Conservation (phyloP, 2,329 filamentous ascomycete species). For the Curvularia eragrostidis region DNA sequence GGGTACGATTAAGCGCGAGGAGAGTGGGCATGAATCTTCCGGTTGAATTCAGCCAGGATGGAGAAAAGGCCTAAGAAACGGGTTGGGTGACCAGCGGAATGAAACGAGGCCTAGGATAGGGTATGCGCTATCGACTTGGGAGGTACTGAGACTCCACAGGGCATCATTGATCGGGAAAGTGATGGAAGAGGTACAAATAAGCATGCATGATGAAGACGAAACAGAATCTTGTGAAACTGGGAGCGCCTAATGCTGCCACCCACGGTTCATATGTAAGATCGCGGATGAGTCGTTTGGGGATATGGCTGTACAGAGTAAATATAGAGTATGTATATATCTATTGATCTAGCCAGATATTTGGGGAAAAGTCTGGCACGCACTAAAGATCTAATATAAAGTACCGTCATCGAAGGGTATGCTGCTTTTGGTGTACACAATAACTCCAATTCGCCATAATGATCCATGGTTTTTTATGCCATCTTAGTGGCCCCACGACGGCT, state of each 20-base stretch:
- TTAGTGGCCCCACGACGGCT: neutral
- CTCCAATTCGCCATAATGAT: conserved; percentile 14
- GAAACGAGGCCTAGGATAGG: neutral
- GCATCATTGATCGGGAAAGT: neutral
- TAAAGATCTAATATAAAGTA: conserved; percentile 5
- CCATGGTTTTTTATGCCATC: neutral
- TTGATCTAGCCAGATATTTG: neutral
- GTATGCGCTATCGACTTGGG: neutral
- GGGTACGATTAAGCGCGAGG: conserved; percentile 80
- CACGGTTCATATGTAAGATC: neutral
- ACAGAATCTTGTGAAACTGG: neutral
- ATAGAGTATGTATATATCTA: conserved; percentile 10
- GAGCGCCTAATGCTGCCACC: neutral
- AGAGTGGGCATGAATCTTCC: conserved; percentile 92
- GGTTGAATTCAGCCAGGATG: conserved; percentile 57
- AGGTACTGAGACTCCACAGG: neutral
- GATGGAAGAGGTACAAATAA: neutral
- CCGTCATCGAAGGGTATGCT: conserved; percentile 27
- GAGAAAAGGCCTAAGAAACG: conserved; percentile 12
- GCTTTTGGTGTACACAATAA: conserved; percentile 27
- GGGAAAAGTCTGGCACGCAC: neutral
- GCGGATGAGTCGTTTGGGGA: neutral
- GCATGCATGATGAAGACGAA: neutral
- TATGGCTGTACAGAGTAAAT: neutral
- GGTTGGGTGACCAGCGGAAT: neutral